Evolutionary conservation across 441 rosid species (phyloP).

Genomic region (Croton setiger): DNA sequence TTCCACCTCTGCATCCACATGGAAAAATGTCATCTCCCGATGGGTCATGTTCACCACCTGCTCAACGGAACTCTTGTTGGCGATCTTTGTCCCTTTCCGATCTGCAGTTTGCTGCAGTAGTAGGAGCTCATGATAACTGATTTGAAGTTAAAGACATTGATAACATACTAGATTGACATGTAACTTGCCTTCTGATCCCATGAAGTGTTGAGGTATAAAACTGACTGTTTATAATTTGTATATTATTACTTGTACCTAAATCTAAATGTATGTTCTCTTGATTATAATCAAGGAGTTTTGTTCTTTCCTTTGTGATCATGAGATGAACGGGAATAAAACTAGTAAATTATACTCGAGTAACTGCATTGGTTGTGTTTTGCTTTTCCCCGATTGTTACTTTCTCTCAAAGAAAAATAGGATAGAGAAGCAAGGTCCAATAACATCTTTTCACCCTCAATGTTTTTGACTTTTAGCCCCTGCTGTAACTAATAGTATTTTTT

Average conservation of each 20-base stretch:
- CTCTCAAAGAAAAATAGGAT: too few relatives aligned
- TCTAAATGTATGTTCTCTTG: conserved; percentile 10
- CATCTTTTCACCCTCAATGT: too few relatives aligned
- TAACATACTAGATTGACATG: conserved; percentile 6
- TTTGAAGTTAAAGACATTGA: conserved; percentile 15
- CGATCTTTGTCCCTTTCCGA: conserved; percentile 42
- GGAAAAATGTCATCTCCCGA: conserved; percentile 15
- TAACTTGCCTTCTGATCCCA: not conserved
- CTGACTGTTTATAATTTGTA: not conserved
- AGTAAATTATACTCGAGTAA: too few relatives aligned
- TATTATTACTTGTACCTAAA: conserved; percentile 2
- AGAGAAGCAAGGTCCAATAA: too few relatives aligned
- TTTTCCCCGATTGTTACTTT: too few relatives aligned
- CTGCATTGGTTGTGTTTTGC: not conserved
- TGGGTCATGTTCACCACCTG: conserved; percentile 17
- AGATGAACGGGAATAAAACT: too few relatives aligned
- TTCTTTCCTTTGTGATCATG: not conserved
- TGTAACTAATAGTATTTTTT: too few relatives aligned
- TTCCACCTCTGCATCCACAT: conserved; percentile 34
- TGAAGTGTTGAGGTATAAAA: not conserved
- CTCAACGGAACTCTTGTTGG: conserved; percentile 22
- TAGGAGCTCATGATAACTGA: conserved; percentile 19
- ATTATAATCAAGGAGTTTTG: not conserved
- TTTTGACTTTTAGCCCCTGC: too few relatives aligned
- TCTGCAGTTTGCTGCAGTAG: conserved; percentile 30